Percentiles rank a stretch among this genome's conserved stretches.
Conservation (phyloP, 805 yeast genomes). For the Kodamaea fukazawae region DNA sequence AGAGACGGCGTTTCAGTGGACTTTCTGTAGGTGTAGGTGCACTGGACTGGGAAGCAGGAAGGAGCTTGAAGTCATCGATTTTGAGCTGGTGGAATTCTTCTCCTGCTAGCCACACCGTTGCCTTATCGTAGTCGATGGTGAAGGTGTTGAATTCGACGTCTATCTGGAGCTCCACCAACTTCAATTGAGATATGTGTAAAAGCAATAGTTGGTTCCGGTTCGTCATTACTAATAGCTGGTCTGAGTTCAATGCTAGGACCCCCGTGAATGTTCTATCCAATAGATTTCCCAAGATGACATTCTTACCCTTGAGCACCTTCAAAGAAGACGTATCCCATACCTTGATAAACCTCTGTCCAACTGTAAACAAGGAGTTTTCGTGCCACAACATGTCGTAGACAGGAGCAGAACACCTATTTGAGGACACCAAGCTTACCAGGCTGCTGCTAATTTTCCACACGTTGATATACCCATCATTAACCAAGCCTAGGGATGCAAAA, state of each 20-base stretch:
- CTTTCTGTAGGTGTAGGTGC: no score
- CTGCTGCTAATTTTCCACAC: slow-evolving; percentile 48
- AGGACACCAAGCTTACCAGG: slow-evolving; percentile 37
- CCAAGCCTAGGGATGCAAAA: slow-evolving; percentile 61
- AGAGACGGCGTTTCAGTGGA: no score
- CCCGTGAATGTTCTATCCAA: slow-evolving; percentile 51
- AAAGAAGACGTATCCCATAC: slow-evolving; percentile 42
- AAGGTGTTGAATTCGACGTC: slow-evolving; percentile 16
- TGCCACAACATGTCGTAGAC: slow-evolving; percentile 60
- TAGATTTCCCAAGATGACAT: slow-evolving; percentile 50
- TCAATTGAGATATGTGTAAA: slow-evolving; percentile 18
- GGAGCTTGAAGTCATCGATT: no score
- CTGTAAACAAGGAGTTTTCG: slow-evolving; percentile 46
- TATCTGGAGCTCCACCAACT: slow-evolving; percentile 1
- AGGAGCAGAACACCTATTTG: slow-evolving; percentile 62
- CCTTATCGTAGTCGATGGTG: slow-evolving; percentile 17
- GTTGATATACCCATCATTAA: slow-evolving; percentile 65
- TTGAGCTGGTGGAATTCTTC: no score
- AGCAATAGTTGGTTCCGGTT: slow-evolving; percentile 33
- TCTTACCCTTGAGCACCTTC: slow-evolving; percentile 50
- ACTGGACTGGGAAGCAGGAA: no score
- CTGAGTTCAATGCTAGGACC: slow-evolving; percentile 32
- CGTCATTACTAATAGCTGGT: slow-evolving; percentile 31
- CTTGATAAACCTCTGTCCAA: slow-evolving; percentile 61
- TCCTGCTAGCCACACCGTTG: slow-evolving; percentile 25